Base-by-base conservation (phyloP, 2,329 filamentous ascomycete species). In the Venturia asperata region DNA sequence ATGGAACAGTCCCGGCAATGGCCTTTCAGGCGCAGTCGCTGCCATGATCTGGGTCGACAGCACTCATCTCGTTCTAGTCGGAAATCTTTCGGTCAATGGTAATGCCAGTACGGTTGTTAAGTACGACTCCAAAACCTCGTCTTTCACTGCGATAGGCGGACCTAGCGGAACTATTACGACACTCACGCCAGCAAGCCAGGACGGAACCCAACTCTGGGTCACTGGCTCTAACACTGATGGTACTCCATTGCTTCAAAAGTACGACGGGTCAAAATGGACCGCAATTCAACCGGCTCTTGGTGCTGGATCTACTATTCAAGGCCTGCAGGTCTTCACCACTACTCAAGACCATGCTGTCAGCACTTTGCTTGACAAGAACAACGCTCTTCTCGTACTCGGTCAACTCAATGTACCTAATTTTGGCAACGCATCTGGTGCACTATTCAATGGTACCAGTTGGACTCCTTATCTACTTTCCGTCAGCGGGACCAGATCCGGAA, bases 361-460 rank as follows among this genome's bases (percentile, higher is more conserved):
- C 1, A 77, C 83, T 45, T 79, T 92, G 7, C 77, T 99, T 19
- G 82, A 86, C 63, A 77, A 82, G 21, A 81, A 86, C 67, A 86
- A 94, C 73, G 83, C 86, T 4, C 83, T 99, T 43, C 83, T 99
- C 77, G 80, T 97, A 62, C 91, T 91, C n/a, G 94, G 94, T 47
- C 85, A 88, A 64, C 85, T 99, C 69, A 83, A 86, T 68, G 81
- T 97, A 21, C 85, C 88, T 0, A 79, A 79, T 61, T 92, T 92
- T 72, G 92, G 93, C 66, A 87, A 87, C 66, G 91, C 89, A 6
- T 96, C 93, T 17, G 92, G 91, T 10, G 93, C 87, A 9, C 79
- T 97, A 37, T 99, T 90, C 79, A 91, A 97, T 72, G 94, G 94
- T 70, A 91, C 87, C 13, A 78, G 80, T 2, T 86, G 93, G 73